A percentile compares a stretch with the other conserved stretches of the same genome.
These are phyloP conservation scores for Populus pruinosa DNA, from an alignment of 345 rosid genomes.

Conservation along the genomic window DNA sequence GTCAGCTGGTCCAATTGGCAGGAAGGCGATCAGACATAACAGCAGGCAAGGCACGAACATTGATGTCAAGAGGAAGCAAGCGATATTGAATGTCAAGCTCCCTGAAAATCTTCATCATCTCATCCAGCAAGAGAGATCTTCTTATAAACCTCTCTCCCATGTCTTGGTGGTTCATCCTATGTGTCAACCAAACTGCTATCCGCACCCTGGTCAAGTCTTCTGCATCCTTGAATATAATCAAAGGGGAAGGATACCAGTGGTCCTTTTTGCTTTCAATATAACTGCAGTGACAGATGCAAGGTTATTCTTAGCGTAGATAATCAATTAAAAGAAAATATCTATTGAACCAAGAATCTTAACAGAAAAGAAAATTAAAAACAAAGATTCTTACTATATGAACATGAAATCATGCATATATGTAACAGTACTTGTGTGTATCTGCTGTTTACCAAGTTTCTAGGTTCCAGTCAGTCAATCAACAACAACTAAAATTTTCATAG, in stretches of 20 bases:
- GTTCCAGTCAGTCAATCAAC: not conserved
- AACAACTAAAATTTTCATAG: not conserved
- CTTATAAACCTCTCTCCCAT: slow-evolving; percentile 33
- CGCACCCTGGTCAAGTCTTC: slow-evolving; percentile 22
- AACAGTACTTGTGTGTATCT: not conserved
- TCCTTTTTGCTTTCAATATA: slow-evolving; percentile 28
- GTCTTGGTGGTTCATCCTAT: slow-evolving; percentile 35
- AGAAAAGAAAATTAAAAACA: not conserved
- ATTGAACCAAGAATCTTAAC: not conserved
- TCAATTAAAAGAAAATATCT: not conserved
- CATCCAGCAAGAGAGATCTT: slow-evolving; percentile 31
- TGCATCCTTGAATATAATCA: slow-evolving; percentile 22
- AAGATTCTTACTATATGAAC: not conserved
- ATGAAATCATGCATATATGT: not conserved
- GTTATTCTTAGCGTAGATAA: not conserved
- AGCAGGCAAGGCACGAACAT: slow-evolving; percentile 24
- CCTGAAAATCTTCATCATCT: slow-evolving; percentile 25
- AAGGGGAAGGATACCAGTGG: slow-evolving; percentile 32
- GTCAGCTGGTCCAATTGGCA: slow-evolving; percentile 11
- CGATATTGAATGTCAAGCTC: slow-evolving; percentile 31
- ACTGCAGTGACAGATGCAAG: slow-evolving; percentile 3
- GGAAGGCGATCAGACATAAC: slow-evolving; percentile 21
- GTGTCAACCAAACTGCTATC: slow-evolving; percentile 23
- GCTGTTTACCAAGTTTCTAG: not conserved
- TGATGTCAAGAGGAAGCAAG: slow-evolving; percentile 28